These are phyloP conservation scores for Hondaea fermentalgiana DNA, from an alignment of 108 stramenopile species.

Conservation along the genomic window DNA sequence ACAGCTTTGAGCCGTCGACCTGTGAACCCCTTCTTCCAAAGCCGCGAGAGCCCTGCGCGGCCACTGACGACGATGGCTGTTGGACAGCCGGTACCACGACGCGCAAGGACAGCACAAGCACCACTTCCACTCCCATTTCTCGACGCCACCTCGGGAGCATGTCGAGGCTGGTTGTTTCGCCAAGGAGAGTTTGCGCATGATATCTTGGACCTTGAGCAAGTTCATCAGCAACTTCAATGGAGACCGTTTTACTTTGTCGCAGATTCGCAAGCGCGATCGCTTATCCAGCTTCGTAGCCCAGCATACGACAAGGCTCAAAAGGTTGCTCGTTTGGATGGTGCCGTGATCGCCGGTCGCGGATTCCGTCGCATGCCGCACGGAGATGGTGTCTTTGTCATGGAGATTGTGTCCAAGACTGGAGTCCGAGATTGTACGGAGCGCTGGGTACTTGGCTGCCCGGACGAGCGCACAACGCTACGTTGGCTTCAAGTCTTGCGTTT, in stretches of 20 bases:
- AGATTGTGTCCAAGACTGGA: neutral
- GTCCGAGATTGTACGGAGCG: neutral
- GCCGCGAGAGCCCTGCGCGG: neutral
- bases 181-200: neutral
- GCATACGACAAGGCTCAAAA: neutral
- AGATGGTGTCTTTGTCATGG: neutral
- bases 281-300: neutral
- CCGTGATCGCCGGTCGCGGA: neutral
- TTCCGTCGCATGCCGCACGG: neutral
- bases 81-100: neutral
- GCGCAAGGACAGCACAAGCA: neutral
- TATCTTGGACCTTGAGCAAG: neutral
- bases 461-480: neutral
- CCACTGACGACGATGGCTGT: neutral
- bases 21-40: neutral
- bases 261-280: neutral
- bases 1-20: neutral
- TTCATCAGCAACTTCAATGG: neutral
- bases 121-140: neutral
- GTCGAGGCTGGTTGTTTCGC: neutral
- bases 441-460: neutral
- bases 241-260: neutral
- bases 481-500: neutral
- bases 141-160: neutral
- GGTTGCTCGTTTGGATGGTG: neutral